Percentiles rank a stretch among this genome's conserved stretches.
Conservation (phyloP, 257 asterid genomes). For the Solanum sejunctum region DNA sequence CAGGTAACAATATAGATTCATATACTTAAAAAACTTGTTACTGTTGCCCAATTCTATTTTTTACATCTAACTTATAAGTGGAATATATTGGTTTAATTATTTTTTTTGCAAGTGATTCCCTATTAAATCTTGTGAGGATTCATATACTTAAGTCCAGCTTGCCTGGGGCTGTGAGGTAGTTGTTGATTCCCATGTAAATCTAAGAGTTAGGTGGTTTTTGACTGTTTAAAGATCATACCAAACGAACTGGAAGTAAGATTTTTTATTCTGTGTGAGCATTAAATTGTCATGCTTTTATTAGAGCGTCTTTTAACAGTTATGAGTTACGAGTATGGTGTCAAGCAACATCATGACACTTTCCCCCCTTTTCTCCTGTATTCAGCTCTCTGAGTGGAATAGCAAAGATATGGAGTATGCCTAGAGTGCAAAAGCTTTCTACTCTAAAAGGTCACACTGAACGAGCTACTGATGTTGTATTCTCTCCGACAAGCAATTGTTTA, state of each 20-base stretch:
- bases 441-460: conserved; percentile 88
- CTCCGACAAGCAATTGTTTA: conserved; percentile 48
- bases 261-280: neutral
- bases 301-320: neutral
- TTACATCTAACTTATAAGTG: neutral
- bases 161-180: neutral
- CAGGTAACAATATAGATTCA: neutral
- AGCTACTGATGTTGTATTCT: conserved; percentile 84
- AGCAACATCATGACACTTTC: neutral
- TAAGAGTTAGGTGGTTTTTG: neutral
- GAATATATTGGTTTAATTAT: neutral
- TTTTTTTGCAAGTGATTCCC: neutral
- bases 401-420: conserved; percentile 77
- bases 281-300: neutral
- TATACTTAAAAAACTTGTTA: neutral
- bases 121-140: neutral
- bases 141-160: neutral
- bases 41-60: neutral
- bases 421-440: conserved; percentile 45
- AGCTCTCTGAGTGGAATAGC: conserved; percentile 87
- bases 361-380: neutral
- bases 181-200: neutral
- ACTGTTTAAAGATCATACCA: neutral
- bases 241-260: neutral
- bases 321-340: neutral